Conservation (phyloP, 768 basidiomycete genomes). For the Boletus rubropictus region DNA sequence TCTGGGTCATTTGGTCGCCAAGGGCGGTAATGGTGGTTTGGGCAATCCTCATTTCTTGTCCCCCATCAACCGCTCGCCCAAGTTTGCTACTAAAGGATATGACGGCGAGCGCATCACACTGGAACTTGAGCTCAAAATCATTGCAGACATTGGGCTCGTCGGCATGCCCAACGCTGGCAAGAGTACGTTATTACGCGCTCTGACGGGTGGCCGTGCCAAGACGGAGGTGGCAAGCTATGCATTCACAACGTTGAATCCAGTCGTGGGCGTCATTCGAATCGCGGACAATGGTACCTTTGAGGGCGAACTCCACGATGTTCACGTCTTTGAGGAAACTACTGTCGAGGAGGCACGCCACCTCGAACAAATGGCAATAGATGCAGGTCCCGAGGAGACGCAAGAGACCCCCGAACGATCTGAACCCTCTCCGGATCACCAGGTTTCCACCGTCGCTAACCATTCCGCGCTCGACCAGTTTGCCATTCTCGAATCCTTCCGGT, state of each 20-base stretch:
- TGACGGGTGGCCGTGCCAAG: slow-evolving; percentile 80
- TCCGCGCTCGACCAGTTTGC: slow-evolving; percentile 43
- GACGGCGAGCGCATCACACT: slow-evolving; percentile 71
- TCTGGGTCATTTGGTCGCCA: slow-evolving; percentile 60
- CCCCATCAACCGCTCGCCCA: slow-evolving; percentile 67
- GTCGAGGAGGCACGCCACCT: slow-evolving; percentile 43
- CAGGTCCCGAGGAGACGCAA: slow-evolving; percentile 1
- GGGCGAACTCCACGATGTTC: slow-evolving; percentile 45
- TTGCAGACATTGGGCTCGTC: slow-evolving; percentile 93
- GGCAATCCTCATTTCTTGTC: slow-evolving; percentile 87
- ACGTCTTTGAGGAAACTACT: slow-evolving; percentile 62
- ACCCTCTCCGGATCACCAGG: not conserved
- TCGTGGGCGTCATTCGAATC: slow-evolving; percentile 85
- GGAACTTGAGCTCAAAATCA: slow-evolving; percentile 86
- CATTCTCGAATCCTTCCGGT: slow-evolving; percentile 70
- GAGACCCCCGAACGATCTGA: not conserved
- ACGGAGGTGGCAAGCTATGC: slow-evolving; percentile 86
- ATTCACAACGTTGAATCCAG: slow-evolving; percentile 93
- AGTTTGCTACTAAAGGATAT: slow-evolving; percentile 76
- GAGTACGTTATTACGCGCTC: slow-evolving; percentile 84
- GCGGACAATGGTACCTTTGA: slow-evolving; percentile 73
- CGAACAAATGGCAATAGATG: slow-evolving; percentile 37
- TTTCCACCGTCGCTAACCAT: slow-evolving; percentile 2
- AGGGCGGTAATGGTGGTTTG: slow-evolving; percentile 75
- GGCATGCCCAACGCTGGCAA: slow-evolving; percentile 95